Base-by-base conservation (phyloP, 192 early-diverging fungal species). In the Umbelopsis sp. region DNA sequence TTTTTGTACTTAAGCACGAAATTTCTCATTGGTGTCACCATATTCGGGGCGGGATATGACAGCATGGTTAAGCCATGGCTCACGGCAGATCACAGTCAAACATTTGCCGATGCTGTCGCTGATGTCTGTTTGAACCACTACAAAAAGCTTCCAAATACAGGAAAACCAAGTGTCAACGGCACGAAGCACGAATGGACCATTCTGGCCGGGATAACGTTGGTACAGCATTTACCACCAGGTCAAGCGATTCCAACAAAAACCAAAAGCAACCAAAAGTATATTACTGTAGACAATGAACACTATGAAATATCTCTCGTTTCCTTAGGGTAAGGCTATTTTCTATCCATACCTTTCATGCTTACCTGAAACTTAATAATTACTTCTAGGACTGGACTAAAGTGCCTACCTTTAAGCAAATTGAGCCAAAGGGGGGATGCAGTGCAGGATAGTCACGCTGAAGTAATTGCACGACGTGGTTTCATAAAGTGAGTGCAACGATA, bases 391-490 rank as follows among this genome's bases (percentile, higher is more conserved):
- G 96, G 96, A 14, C 83, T 95, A 29, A 97, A 96, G 79, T 97
- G 96, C 65, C 80, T 93, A 36, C 81, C 86, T 36, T 73, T 78
- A 34, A 80, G 76, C 45, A 87, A 90, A 76, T 81, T 91, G 32
- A 79, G 82, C 68, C 69, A 49, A 1, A 77, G 77, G 32, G 94
- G 95, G 29, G 88, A 90, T 59, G 44, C 85, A 6, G 70, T 97
- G 0, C 88, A 93, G 77, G 96, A 97, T 82, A 86, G 84, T 72
- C 96, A 97, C 79, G 96, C 94, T 2, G 96, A 97, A 80, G 80
- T 97, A 0, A 74, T 97, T n/a, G 91, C 92, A 32, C 87, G 93
- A 16, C 85, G 96, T 56, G 86, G 84, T 25, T 88, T 97, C 68
- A 73, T 92, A 32, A 85, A 83, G 88, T 94, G 87, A 31, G 68